Conservation (phyloP, 1,139 yeast species). For the Sugiyamaella sp. region DNA sequence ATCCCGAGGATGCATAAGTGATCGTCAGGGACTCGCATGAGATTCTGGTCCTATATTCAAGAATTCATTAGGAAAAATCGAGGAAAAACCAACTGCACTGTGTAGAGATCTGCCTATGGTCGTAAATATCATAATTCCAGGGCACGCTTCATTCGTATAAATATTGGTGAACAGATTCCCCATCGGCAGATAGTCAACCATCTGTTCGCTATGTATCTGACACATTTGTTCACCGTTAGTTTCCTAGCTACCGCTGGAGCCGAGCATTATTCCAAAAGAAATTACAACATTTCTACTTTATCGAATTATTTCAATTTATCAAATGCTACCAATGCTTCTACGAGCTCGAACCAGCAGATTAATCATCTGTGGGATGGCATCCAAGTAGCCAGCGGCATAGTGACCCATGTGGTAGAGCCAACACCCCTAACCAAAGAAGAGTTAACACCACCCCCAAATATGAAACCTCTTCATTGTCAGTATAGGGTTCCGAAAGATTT, state of each 20-base stretch:
- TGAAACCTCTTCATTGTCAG: conserved; percentile 20
- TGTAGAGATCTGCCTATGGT: too few species aligned
- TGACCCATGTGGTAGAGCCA: conserved; percentile 25
- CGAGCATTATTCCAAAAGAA: background rate
- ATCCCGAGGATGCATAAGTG: too few species aligned
- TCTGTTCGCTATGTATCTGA: too few species aligned
- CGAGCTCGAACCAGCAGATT: background rate
- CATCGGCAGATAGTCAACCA: too few species aligned
- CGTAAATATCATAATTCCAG: too few species aligned
- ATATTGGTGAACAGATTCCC: too few species aligned
- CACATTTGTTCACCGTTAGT: too few species aligned
- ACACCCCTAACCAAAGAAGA: conserved; percentile 24
- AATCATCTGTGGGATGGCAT: conserved; percentile 24
- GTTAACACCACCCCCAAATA: conserved; percentile 28
- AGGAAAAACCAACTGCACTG: too few species aligned
- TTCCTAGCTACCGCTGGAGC: conserved; percentile 1
- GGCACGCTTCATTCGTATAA: too few species aligned
- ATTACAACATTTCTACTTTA: background rate
- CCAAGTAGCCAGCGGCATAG: conserved; percentile 19
- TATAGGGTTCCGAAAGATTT: conserved; percentile 29
- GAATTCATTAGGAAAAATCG: too few species aligned
- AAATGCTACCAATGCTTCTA: background rate
- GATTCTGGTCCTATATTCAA: too few species aligned
- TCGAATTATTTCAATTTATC: background rate
- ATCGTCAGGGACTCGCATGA: too few species aligned